A percentile compares a stretch with the other conserved stretches of the same genome.
Conservation (phyloP, 768 basidiomycete genomes). For the Kwoniella mangroviensis region DNA sequence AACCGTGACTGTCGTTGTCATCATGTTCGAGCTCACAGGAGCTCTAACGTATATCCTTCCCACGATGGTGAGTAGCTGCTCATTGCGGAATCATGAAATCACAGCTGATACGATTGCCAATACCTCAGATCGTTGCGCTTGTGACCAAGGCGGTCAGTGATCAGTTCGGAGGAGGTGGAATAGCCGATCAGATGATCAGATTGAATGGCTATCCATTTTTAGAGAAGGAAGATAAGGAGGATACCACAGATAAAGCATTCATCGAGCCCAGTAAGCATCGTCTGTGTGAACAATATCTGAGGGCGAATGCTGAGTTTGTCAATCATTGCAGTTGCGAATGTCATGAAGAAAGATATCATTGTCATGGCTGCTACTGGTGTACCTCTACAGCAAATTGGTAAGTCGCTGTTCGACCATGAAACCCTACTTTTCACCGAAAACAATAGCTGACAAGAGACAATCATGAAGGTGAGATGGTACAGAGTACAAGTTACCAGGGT, state of each 20-base stretch:
- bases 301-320: too few relatives aligned
- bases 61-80: slow-evolving; percentile 76
- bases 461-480: slow-evolving; percentile 69
- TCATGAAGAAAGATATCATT: slow-evolving; percentile 83
- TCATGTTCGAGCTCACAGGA: slow-evolving; percentile 99
- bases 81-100: background rate
- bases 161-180: slow-evolving; percentile 87
- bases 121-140: slow-evolving; percentile 82
- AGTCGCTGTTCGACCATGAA: slow-evolving; percentile 47
- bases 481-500: slow-evolving; percentile 78
- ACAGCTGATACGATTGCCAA: slow-evolving; percentile 19
- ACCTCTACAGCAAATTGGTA: slow-evolving; percentile 78
- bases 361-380: slow-evolving; percentile 76
- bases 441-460: slow-evolving; percentile 6
- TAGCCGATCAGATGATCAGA: slow-evolving; percentile 94
- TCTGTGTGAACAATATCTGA: too few relatives aligned
- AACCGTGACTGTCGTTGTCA: slow-evolving; percentile 96
- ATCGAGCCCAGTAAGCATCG: slow-evolving; percentile 76
- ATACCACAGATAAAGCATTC: slow-evolving; percentile 67
- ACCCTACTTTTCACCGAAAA: background rate
- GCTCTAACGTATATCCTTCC: slow-evolving; percentile 96
- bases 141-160: slow-evolving; percentile 98
- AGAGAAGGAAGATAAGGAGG: slow-evolving; percentile 79
- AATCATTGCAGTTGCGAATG: slow-evolving; percentile 70
- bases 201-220: slow-evolving; percentile 98